These are phyloP conservation scores for Blastocystis sp. DNA, from an alignment of 352 stramenopile species.

Conservation along the genomic window DNA sequence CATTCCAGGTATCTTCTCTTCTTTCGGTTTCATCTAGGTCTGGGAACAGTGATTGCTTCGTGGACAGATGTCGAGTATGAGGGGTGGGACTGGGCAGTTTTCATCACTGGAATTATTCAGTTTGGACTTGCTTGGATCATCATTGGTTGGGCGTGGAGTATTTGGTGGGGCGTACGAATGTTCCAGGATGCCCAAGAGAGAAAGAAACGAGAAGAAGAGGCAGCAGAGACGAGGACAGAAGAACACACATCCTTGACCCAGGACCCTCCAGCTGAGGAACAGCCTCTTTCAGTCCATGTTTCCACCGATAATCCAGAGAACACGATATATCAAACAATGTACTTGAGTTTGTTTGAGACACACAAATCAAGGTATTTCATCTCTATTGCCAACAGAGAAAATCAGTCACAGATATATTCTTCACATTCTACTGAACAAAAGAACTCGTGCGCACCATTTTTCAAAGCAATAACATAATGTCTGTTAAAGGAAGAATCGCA, in stretches of 20 bases:
- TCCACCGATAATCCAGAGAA: background rate
- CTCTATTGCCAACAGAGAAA: no score
- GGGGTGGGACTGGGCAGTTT: conserved; percentile 49
- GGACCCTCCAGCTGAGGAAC: background rate
- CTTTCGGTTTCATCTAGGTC: background rate
- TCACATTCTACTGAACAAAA: no score
- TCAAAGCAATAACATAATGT: background rate
- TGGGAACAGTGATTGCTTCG: conserved; percentile 39
- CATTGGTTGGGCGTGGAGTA: conserved; percentile 55
- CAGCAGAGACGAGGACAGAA: background rate
- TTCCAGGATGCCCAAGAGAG: conserved; percentile 6
- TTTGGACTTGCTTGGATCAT: conserved; percentile 55
- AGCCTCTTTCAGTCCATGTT: background rate
- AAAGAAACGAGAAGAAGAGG: background rate
- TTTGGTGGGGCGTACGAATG: conserved; percentile 53
- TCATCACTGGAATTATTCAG: conserved; percentile 47
- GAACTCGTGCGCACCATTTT: background rate
- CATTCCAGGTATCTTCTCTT: background rate
- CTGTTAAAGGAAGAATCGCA: conserved; percentile 49
- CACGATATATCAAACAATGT: background rate
- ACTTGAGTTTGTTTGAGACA: background rate
- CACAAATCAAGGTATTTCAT: background rate
- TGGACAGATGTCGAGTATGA: conserved; percentile 54
- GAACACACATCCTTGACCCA: background rate
- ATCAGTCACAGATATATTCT: no score